Evolutionary conservation across 2,329 filamentous ascomycete species (phyloP).

Genomic region (Aureobasidium leucospermi): DNA sequence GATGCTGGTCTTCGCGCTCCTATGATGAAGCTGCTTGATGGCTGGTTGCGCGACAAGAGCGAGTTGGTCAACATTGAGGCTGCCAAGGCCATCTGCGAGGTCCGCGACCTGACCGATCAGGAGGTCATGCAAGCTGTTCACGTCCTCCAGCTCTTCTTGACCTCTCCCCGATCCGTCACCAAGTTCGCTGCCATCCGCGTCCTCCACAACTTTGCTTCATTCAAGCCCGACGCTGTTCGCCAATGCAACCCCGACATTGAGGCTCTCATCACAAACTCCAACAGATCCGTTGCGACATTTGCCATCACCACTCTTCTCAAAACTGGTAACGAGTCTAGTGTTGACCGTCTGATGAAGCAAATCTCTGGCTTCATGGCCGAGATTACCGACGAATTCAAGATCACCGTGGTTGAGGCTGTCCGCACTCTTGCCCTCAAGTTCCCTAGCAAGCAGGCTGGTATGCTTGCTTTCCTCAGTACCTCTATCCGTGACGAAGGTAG

Average conservation of each 20-base stretch:
- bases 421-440: conserved; percentile 96
- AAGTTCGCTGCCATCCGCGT: conserved; percentile 97
- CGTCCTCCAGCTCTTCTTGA: conserved; percentile 92
- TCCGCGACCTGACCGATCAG: conserved; percentile 84
- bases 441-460: conserved; percentile 93
- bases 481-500: conserved; percentile 94
- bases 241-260: conserved; percentile 97
- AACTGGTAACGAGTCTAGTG: conserved; percentile 95
- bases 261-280: conserved; percentile 90
- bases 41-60: conserved; percentile 96
- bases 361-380: conserved; percentile 98
- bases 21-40: conserved; percentile 95
- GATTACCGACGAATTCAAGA: conserved; percentile 99
- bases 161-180: conserved; percentile 87
- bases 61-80: conserved; percentile 99
- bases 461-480: conserved; percentile 95
- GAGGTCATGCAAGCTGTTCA: conserved; percentile 91
- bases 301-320: conserved; percentile 97
- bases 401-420: conserved; percentile 98
- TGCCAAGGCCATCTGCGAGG: conserved; percentile 93
- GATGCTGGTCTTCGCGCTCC: conserved; percentile 81
- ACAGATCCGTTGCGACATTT: conserved; percentile 95
- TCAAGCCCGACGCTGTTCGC: conserved; percentile 89
- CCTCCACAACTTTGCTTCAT: conserved; percentile 90
- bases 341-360: conserved; percentile 97